Evolutionary conservation across 306 rosid species (phyloP).

Genomic region (Rubus parviflorus): DNA sequence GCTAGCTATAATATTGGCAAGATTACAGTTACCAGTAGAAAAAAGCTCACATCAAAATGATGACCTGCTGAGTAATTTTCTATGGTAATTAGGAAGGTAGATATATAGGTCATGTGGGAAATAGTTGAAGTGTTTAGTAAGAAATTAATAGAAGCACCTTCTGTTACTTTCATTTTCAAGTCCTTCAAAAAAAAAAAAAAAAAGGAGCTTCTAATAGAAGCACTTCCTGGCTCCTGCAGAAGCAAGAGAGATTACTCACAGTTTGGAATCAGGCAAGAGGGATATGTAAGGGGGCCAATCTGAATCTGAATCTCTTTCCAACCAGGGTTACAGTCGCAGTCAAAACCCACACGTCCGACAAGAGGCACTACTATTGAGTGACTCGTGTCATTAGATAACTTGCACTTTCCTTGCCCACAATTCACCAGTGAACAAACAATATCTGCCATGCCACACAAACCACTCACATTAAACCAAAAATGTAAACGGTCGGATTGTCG

Average conservation of each 20-base stretch:
- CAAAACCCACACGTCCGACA: slow-evolving; percentile 23
- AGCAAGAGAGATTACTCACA: slow-evolving; percentile 21
- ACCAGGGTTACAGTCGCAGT: slow-evolving; percentile 41
- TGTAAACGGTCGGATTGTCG: too few species aligned
- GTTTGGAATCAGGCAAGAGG: slow-evolving; percentile 38
- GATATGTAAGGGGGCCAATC: slow-evolving; percentile 28
- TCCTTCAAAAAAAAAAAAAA: not conserved
- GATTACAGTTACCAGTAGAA: too few species aligned
- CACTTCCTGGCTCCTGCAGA: not conserved
- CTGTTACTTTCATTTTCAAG: not conserved
- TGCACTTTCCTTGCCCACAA: slow-evolving; percentile 49
- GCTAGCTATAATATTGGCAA: too few species aligned
- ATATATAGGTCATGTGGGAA: too few species aligned
- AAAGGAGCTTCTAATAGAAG: not conserved
- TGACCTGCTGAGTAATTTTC: too few species aligned
- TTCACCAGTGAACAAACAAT: slow-evolving; percentile 21
- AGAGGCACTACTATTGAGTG: not conserved
- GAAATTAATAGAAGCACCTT: too few species aligned
- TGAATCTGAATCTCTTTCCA: slow-evolving; percentile 23
- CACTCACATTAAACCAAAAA: not conserved
- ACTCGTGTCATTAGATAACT: slow-evolving; percentile 22
- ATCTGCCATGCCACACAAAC: not conserved
- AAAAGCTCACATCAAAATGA: too few species aligned
- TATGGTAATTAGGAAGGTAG: too few species aligned
- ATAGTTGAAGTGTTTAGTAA: too few species aligned